Evolutionary conservation across 345 rosid species (phyloP), one percentile per base, ranked within the genome.

Genomic region (Salix viminalis): DNA sequence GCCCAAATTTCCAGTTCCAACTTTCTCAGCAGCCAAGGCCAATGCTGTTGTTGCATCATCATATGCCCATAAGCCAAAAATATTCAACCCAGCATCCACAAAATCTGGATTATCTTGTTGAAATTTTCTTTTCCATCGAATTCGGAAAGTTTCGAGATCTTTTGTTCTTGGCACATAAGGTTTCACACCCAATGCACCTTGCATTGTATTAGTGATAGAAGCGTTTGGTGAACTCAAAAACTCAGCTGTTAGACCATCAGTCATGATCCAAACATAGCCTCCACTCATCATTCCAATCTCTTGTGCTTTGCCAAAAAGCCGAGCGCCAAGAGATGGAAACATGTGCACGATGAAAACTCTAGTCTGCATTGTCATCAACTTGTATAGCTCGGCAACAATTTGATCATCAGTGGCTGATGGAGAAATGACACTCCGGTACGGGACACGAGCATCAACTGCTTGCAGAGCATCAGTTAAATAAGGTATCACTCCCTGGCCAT

Each of bases 181-280:
- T 46, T 23, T 84, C 0, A 91, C 72, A 4, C 89, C 91, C n/a
- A 89, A 1, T 0, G 83, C 87, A 0, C 91, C 92, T 46, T 85
- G 87, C 86, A 87, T 81, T 2, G 88, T 75, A 1, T 83, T 73
- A 3, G 84, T 70, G 52, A 62, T 68, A 0, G 77, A 65, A 24
- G 16, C 36, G 32, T 84, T 42, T 10, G 72, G 48, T 1, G 93
- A 83, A 34, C 84, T 90, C 52, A 91, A 52, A 70, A 86, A 75
- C 11, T 88, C 83, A 54, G 1, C 24, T 13, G 92, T 86, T 56
- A 93, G 86, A 88, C 94, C 92, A 56, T 84, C 85, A 10, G 89
- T 89, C 12, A 92, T 84, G 24, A 93, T 89, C 93, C 94, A 93
- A 60, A 86, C 92, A 72, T 90, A 90, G 13, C 95, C 98, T 21